Evolutionary conservation across 2,329 filamentous ascomycete species (phyloP), one percentile per base, ranked within the genome.

Genomic region (Coniella lustricola): DNA sequence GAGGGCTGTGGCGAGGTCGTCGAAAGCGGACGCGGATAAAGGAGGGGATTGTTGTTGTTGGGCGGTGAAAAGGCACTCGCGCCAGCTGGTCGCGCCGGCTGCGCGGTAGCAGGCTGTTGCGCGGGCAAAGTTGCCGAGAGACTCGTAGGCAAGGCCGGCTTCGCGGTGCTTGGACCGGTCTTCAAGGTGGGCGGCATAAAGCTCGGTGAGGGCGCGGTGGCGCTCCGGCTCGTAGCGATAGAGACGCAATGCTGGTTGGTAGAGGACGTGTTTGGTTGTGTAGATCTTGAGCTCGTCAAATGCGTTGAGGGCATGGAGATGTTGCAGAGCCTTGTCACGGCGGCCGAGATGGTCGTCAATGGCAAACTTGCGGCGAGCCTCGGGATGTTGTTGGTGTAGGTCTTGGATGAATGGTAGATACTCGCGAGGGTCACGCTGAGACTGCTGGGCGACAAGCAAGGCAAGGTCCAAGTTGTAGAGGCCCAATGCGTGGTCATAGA

Each of bases 381-480:
- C 74, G 0, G 85, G 25, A 29, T 29, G 69, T 57, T 94, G 76
- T 52, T 83, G 76, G 62, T 96, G 88, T 2, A 98, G 76, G 32
- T 83, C 83, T 61, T 95, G 90, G 44, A 98, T 81, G 62, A 97
- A 97, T 3, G 93, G 93, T 7, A 97, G 78, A 58, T 98, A 98
- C 64, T 98, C 93, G 57, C 90, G 76, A 1, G 93, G 93, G 59
- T 98, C 93, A 62, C 91, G 88, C 66, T 98, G 93, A 0, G 90
- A 93, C 62, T 96, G 90, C 61, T 98, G 93, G 1, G 93, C 93
- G 12, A 98, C 87, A 5, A 96, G 74, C 10, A 98, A 74, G 3
- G 91, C 84, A 7, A 98, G 79, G 10, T 95, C 89, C 3, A 98
- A 78, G 60, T 97, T 84, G 63, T 98, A 98, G 2, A 97, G 73